These are phyloP conservation scores for Mortierella sp. DNA, from an alignment of 371 early-diverging fungal species.

Conservation along the genomic window DNA sequence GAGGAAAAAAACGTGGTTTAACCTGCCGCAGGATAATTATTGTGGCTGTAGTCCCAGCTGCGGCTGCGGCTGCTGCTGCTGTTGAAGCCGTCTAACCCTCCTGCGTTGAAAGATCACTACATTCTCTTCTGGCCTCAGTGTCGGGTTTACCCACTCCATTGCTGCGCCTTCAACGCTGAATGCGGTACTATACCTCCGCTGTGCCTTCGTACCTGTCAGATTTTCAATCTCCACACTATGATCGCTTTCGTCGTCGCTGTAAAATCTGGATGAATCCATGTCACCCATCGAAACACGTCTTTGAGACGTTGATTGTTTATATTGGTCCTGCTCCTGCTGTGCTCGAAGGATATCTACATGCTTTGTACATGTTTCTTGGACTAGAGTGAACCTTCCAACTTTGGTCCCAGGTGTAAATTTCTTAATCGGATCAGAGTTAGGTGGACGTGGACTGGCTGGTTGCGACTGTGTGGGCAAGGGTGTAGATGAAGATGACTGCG, in stretches of 20 bases:
- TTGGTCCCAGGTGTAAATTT: conserved; percentile 47
- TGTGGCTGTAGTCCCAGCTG: background rate
- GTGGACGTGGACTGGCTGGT: background rate
- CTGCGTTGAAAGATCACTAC: conserved; percentile 46
- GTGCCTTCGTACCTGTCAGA: background rate
- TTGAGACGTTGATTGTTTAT: background rate
- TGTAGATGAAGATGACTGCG: background rate
- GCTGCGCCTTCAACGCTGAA: background rate
- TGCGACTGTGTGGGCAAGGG: conserved; percentile 5
- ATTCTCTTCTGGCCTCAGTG: conserved; percentile 37
- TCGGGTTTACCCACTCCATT: conserved; percentile 9
- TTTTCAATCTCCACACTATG: background rate
- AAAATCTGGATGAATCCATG: background rate
- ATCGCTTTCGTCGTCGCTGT: background rate
- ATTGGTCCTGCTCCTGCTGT: conserved; percentile 16
- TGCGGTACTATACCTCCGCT: background rate
- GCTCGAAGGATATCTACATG: conserved; percentile 25
- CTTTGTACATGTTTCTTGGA: conserved; percentile 28
- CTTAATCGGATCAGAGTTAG: conserved; percentile 12
- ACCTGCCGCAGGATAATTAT: background rate
- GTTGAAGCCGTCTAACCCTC: conserved; percentile 11
- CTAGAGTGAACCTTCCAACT: conserved; percentile 51
- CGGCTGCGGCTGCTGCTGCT: background rate
- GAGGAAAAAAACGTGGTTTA: background rate
- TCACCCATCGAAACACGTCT: conserved; percentile 26